Evolutionary conservation across 2,329 filamentous ascomycete species (phyloP).

Genomic region (Byssoonygena ceratinophila): DNA sequence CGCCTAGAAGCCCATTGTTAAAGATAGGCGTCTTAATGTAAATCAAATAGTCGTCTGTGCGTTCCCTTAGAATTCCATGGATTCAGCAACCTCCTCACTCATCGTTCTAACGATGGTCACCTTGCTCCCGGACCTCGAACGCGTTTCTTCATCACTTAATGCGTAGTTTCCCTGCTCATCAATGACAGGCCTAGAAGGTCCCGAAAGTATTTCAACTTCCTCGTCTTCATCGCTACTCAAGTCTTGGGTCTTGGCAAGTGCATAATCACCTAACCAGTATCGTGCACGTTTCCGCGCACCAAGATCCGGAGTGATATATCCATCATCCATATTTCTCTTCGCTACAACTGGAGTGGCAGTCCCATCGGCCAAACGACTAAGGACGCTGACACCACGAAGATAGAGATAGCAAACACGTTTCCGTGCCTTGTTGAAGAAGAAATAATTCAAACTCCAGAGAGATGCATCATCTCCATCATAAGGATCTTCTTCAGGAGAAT

Average conservation of each 20-base stretch:
- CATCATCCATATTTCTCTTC: slow-evolving; percentile 41
- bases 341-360: slow-evolving; percentile 35
- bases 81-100: slow-evolving; percentile 45
- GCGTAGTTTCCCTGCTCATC: slow-evolving; percentile 37
- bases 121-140: slow-evolving; percentile 31
- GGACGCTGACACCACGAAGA: slow-evolving; percentile 63
- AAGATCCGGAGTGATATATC: slow-evolving; percentile 40
- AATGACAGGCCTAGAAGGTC: slow-evolving; percentile 23
- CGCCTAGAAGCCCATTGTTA: background rate
- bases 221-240: slow-evolving; percentile 27
- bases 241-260: slow-evolving; percentile 35
- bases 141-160: slow-evolving; percentile 37
- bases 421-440: slow-evolving; percentile 88
- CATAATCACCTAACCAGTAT: slow-evolving; percentile 73
- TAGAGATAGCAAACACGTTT: slow-evolving; percentile 94
- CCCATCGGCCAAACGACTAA: slow-evolving; percentile 56
- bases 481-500: slow-evolving; percentile 77
- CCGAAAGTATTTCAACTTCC: slow-evolving; percentile 16
- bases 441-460: slow-evolving; percentile 92
- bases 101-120: slow-evolving; percentile 39
- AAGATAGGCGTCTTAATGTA: background rate
- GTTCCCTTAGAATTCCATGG: slow-evolving; percentile 40
- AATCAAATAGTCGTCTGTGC: background rate
- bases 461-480: slow-evolving; percentile 89
- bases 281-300: slow-evolving; percentile 69